Base-by-base conservation (phyloP, 2,329 filamentous ascomycete species). In the Leptographium flavum region DNA sequence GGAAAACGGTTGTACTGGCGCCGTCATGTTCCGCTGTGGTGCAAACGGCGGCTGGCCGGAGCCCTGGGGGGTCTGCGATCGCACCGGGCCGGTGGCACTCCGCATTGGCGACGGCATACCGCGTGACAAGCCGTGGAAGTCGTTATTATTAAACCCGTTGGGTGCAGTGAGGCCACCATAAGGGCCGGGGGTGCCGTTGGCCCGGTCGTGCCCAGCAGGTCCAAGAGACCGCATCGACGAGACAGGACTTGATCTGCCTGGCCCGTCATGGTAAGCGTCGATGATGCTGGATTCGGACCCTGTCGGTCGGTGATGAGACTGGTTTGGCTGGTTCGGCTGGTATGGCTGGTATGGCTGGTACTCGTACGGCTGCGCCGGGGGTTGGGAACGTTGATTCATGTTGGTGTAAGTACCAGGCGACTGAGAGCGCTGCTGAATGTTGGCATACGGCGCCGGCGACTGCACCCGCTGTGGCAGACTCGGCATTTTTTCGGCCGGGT, bases 21-120 rank as follows among this genome's bases (percentile, higher is more conserved):
- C 57, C 10, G 60, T 62, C 60, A 61, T 61, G 48, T 58, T 58
- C 22, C 60, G 53, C 45, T 58, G 55, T 1, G 58, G 60, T 25
- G 52, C 32, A 32, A 35, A 47, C 14, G 32, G 32, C 13, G 46
- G 31, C 22, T 30, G 33, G 8, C 33, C 32, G 4, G 4, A 11
- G 9, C 22, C 22, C 31, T 25, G 28, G 6, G 22, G 22, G 5
- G 9, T 30, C 22, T 13, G 22, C 21, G 21, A 31, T 25, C 54
- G 53, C 42, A 60, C 36, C 1, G 58, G 57, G 31, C 53, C 53
- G 1, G 60, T 61, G 14, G 55, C 55, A 40, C 57, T 60, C n/a
- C 56, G 51, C 45, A 47, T 47, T 1, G 55, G 54, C 40, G 53
- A 49, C 28, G 31, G 38, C 45, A 49, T 38, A 36, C 43, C 43